These are phyloP conservation scores for Pichia sp. DNA, from an alignment of 1,139 yeast genomes.

Conservation along the genomic window DNA sequence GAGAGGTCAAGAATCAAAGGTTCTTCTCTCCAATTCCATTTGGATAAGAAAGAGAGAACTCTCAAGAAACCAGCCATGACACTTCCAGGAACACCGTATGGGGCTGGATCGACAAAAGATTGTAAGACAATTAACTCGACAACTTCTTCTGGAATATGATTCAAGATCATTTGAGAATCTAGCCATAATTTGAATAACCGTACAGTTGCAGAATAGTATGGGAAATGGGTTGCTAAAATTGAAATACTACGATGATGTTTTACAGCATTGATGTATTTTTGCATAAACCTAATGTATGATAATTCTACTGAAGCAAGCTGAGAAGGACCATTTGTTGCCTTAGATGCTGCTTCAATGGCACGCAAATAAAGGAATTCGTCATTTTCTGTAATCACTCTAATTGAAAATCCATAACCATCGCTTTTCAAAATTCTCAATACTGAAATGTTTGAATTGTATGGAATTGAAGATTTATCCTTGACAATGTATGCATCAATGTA, in stretches of 20 bases:
- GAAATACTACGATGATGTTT: conserved; percentile 78
- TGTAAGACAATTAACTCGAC: conserved; percentile 78
- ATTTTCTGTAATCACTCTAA: conserved; percentile 73
- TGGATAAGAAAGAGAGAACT: conserved; percentile 61
- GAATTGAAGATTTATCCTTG: conserved; percentile 57
- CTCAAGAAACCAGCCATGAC: conserved; percentile 78
- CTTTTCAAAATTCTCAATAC: conserved; percentile 69
- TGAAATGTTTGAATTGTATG: conserved; percentile 52
- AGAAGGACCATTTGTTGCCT: conserved; percentile 37
- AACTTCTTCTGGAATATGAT: conserved; percentile 71
- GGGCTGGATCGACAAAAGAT: conserved; percentile 83
- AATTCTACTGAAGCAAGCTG: conserved; percentile 58
- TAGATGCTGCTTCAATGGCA: conserved; percentile 53
- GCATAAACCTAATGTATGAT: conserved; percentile 60
- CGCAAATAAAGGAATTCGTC: conserved; percentile 71
- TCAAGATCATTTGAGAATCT: conserved; percentile 60
- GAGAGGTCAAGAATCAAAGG: conserved; percentile 73
- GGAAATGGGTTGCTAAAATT: conserved; percentile 67
- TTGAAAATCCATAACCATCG: conserved; percentile 78
- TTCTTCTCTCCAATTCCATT: conserved; percentile 94
- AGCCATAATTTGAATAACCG: conserved; percentile 87
- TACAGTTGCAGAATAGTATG: conserved; percentile 72
- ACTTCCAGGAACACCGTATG: conserved; percentile 74
- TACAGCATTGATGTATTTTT: conserved; percentile 62
- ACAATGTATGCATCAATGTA: conserved; percentile 54